Evolutionary conservation across 1,139 yeast species (phyloP).

Genomic region (Williopsis jadinii): DNA sequence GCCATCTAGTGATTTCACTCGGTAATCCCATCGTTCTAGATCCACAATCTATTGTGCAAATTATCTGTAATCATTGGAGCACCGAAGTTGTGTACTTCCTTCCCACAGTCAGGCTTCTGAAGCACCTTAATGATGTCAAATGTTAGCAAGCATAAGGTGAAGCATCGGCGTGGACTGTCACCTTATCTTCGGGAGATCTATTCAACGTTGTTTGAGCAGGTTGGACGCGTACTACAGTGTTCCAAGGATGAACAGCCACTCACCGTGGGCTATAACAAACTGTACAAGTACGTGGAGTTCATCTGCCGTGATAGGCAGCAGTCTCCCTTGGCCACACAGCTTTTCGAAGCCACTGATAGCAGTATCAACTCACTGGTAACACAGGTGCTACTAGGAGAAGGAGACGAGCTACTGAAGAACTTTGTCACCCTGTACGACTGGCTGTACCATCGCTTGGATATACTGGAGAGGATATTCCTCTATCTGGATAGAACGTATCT

Average conservation of each 20-base stretch:
- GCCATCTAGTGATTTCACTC: too few species aligned
- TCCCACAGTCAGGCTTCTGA: too few species aligned
- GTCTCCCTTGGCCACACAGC: constrained; percentile 18
- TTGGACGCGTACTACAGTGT: constrained; percentile 1
- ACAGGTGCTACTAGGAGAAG: neutral
- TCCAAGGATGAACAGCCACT: constrained; percentile 1
- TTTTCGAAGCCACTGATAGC: constrained; percentile 12
- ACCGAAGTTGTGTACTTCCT: too few species aligned
- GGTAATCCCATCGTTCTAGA: too few species aligned
- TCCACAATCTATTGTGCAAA: too few species aligned
- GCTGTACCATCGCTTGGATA: constrained; percentile 7
- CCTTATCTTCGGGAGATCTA: constrained; percentile 4
- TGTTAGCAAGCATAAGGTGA: too few species aligned
- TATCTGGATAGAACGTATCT: constrained; percentile 32
- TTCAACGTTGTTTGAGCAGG: constrained; percentile 3
- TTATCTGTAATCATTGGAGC: too few species aligned
- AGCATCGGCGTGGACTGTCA: constrained; percentile 1
- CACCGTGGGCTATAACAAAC: constrained; percentile 17
- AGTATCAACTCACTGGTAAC: neutral
- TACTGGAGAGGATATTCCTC: constrained; percentile 21
- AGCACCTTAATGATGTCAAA: too few species aligned
- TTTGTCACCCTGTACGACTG: constrained; percentile 9
- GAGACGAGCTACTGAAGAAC: constrained; percentile 1
- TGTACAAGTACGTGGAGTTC: constrained; percentile 31
- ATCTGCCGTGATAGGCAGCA: constrained; percentile 28